phyloP scores from a whole-genome alignment of 2,329 filamentous ascomycete species.

The Nannizziopsis barbatae region DNA sequence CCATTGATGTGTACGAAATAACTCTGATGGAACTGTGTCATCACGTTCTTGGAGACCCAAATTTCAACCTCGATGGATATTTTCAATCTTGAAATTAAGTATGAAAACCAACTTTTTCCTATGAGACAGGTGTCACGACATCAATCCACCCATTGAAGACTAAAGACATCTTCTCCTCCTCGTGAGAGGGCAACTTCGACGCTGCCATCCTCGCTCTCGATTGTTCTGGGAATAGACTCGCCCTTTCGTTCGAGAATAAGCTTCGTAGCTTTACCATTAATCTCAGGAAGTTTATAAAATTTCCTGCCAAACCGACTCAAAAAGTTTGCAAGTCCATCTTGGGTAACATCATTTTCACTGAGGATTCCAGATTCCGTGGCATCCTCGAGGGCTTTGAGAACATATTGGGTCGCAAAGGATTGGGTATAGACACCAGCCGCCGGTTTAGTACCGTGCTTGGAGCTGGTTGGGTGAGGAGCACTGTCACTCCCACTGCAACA shows the following conservation, averaged over 20 bases:
- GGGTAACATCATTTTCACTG: conserved; percentile 43
- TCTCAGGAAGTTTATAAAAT: conserved; percentile 48
- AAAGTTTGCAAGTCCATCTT: conserved; percentile 47
- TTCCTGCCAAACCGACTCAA: conserved; percentile 45
- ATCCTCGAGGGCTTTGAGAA: conserved; percentile 48
- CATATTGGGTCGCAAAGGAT: conserved; percentile 47
- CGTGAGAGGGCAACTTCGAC: conserved; percentile 37
- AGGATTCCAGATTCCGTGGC: conserved; percentile 45
- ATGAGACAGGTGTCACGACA: not conserved
- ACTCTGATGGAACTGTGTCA: too few relatives aligned
- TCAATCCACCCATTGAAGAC: conserved; percentile 9
- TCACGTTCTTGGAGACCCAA: too few relatives aligned
- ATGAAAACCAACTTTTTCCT: not conserved
- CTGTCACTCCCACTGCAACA: conserved; percentile 44
- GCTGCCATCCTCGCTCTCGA: conserved; percentile 40
- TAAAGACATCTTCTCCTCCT: conserved; percentile 12
- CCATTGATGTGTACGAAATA: too few relatives aligned
- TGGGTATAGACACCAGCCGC: conserved; percentile 54
- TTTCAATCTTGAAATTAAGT: too few relatives aligned
- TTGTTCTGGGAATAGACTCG: conserved; percentile 39
- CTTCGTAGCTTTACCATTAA: conserved; percentile 22
- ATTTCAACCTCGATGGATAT: not conserved
- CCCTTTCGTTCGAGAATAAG: conserved; percentile 44
- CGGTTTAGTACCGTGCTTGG: conserved; percentile 38
- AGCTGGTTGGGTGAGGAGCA: conserved; percentile 52